phyloP scores from a whole-genome alignment of 2,329 filamentous ascomycete species.

The Fusarium marasasianum region DNA sequence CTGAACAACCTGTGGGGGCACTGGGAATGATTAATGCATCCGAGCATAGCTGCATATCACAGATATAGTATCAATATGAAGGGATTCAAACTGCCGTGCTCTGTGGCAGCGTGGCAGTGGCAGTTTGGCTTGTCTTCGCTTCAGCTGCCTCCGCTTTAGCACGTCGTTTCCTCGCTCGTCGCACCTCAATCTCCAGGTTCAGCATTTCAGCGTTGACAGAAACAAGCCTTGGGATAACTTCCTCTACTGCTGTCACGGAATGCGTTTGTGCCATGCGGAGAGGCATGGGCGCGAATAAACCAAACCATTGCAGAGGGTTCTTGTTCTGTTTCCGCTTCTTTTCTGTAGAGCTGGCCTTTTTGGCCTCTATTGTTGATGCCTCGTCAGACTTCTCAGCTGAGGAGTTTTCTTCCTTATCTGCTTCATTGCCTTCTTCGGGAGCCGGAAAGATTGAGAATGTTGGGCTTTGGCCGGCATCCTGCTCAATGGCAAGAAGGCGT shows the following conservation, averaged over 20 bases:
- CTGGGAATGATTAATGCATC: slow-evolving; percentile 44
- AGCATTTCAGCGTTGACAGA: slow-evolving; percentile 69
- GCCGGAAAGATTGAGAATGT: slow-evolving; percentile 30
- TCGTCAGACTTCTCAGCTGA: not conserved
- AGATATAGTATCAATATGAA: slow-evolving; percentile 1
- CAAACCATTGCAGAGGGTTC: slow-evolving; percentile 66
- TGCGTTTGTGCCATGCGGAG: slow-evolving; percentile 67
- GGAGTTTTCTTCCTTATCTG: not conserved
- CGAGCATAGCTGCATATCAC: not conserved
- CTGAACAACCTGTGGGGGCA: slow-evolving; percentile 61
- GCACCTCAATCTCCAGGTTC: slow-evolving; percentile 73
- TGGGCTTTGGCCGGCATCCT: slow-evolving; percentile 19
- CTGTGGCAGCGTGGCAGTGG: slow-evolving; percentile 1
- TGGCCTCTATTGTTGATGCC: slow-evolving; percentile 7
- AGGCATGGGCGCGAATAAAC: slow-evolving; percentile 61
- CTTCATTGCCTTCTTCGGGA: slow-evolving; percentile 7
- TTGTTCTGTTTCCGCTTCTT: slow-evolving; percentile 32
- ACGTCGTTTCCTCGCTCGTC: slow-evolving; percentile 66
- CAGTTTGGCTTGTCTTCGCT: slow-evolving; percentile 39
- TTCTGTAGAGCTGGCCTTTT: slow-evolving; percentile 11
- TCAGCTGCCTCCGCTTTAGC: slow-evolving; percentile 56
- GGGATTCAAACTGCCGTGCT: slow-evolving; percentile 19
- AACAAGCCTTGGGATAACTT: slow-evolving; percentile 65
- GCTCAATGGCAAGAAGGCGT: slow-evolving; percentile 50
- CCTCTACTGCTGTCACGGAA: slow-evolving; percentile 65